phyloP scores from a whole-genome alignment of 257 asterid genomes.

The Osmanthus fragrans region DNA sequence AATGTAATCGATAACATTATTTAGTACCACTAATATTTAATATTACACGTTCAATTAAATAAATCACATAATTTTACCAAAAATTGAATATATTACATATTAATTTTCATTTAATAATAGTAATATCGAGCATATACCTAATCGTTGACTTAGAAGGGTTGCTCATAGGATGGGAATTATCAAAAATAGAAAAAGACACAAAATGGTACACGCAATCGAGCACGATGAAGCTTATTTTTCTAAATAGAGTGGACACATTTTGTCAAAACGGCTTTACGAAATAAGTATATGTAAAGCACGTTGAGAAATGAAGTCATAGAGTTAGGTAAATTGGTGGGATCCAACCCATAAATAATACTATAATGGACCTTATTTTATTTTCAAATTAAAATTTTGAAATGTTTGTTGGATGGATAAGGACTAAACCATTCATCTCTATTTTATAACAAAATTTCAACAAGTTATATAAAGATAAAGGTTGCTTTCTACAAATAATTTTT shows the following conservation, averaged over 20 bases:
- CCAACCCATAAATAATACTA: not conserved
- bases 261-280: not conserved
- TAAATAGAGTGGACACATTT: not conserved
- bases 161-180: not conserved
- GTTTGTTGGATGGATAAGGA: too few species aligned
- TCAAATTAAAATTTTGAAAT: too few species aligned
- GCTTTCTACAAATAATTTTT: too few species aligned
- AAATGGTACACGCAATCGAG: not conserved
- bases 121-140: not conserved
- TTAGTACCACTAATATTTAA: too few species aligned
- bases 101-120: too few species aligned
- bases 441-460: too few species aligned
- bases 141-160: not conserved
- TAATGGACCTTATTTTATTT: not conserved
- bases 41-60: too few species aligned
- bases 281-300: not conserved
- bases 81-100: too few species aligned
- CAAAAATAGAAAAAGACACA: not conserved
- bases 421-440: too few species aligned
- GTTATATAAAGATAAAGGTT: too few species aligned
- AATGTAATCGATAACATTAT: too few species aligned
- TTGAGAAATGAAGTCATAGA: not conserved
- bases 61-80: too few species aligned
- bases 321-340: not conserved
- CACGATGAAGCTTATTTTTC: not conserved